Base-by-base conservation (phyloP, 2,329 filamentous ascomycete species). In the Fusarium circinatum region DNA sequence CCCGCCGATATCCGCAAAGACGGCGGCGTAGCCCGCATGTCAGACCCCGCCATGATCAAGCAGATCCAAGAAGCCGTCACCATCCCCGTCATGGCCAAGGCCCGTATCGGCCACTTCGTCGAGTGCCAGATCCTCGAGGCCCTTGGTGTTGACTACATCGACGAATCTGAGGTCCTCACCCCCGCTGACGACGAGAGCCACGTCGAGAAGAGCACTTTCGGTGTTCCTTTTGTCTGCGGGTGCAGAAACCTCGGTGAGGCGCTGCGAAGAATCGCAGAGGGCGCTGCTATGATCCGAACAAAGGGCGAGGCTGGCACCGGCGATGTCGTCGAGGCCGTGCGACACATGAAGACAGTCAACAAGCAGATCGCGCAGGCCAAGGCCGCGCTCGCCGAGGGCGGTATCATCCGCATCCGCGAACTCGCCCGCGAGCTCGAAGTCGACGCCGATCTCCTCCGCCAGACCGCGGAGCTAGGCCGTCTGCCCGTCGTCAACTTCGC, bases 41-140 rank as follows among this genome's bases (percentile, higher is more conserved):
- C 93, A 5, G 96, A 98, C 85, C 96, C 96, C 5, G 86, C 89
- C 78, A 94, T 98, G 90, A 98, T 98, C 88, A 93, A 93, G 85
- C 94, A 95, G 83, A 98, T 99, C 82, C 97, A 98, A 91, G 90
- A 89, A 7, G 92, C 95, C 45, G 96, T 98, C 52, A 98, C 96
- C 61, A 98, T 98, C 79, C 96, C 96, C 78, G 96, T 99, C 83
- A 98, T 99, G 96, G 96, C 96, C 74, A 99, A 99, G 87, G 96
- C 96, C 30, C 91, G 96, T 81, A 99, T 98, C 82, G 96, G 96
- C 42, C 96, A 99, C 86, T 95, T 98, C 77, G 96, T 98, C 79
- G 96, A 99, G 87, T 98, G 95, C 86, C 96, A 96, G 92, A 97
- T 99, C 85, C 93, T 99, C 80, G 94, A 98, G 88, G 91, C 94